Evolutionary conservation across 148 eudicot species (phyloP), one percentile per base, ranked within the genome.

Genomic region (Arctostaphylos glauca): DNA sequence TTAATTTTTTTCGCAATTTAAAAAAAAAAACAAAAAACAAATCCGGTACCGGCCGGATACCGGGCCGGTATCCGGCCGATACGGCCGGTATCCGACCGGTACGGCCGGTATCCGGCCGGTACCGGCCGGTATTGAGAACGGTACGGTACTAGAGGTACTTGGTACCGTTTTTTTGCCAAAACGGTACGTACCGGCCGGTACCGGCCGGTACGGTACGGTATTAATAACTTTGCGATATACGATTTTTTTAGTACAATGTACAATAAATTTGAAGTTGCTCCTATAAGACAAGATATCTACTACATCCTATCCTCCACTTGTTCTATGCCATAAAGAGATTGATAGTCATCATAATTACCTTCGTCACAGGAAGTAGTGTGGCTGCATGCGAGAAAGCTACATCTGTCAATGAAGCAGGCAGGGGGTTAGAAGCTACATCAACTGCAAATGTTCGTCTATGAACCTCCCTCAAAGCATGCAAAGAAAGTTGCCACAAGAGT

Each of bases 331-430:
- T 16, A 18, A 18, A 56, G 58, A 53, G 38, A 77, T 56, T n/a
- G 55, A 8, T 16, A 9, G 31, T 23, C 18, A 64, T 43, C 13
- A 41, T 15, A 68, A 54, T 78, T 86, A 96, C 99, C 99, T 96
- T 96, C 21, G 99, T 96, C 47, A 94, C 91, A 86, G 99, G 99
- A 89, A 96, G 98, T 77, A 96, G 85, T 31, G 99, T 95, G 81
- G 99, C 97, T 25, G 99, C 99, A 85, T 96, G 99, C 16, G 99
- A 96, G 87, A 96, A 92, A 85, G 99, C 98, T 67, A 96, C 99
- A 86, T 96, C 98, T 47, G 99, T 96, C 83, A 96, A 83, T 81
- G 99, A 94, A 78, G 97, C 93, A 54, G 99, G 99, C 85, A 94
- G 87, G 76, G 99, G 98, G 79, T 92, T 91, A 86, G 98, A 94